Conservation (phyloP, 148 eudicot species). For the Spergularia marina region DNA sequence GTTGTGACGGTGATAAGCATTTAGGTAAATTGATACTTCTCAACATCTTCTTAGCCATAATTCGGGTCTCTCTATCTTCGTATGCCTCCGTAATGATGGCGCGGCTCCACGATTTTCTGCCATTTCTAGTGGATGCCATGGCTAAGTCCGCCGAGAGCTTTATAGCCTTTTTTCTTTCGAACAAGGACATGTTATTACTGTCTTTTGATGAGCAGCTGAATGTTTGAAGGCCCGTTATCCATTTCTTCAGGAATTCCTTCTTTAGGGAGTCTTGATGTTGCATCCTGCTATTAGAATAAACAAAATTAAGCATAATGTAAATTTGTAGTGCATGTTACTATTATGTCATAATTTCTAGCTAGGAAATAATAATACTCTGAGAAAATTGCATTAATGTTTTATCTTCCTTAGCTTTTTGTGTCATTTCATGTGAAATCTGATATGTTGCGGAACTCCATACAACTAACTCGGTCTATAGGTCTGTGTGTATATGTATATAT, state of each 20-base stretch:
- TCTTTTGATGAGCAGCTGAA: slow-evolving; percentile 41
- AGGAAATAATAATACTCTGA: no score
- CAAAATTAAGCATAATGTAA: not conserved
- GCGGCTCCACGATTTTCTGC: slow-evolving; percentile 45
- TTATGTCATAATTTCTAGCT: not conserved
- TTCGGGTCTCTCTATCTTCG: slow-evolving; percentile 14
- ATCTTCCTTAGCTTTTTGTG: no score
- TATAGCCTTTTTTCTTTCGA: slow-evolving; percentile 63
- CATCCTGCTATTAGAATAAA: slow-evolving; percentile 20
- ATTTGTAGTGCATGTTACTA: not conserved
- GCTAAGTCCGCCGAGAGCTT: slow-evolving; percentile 71
- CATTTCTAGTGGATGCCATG: slow-evolving; percentile 58
- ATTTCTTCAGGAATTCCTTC: slow-evolving; percentile 59
- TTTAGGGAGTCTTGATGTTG: slow-evolving; percentile 36
- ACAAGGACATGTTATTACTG: slow-evolving; percentile 34
- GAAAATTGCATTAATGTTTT: not conserved
- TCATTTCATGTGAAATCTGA: no score
- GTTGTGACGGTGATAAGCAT: not conserved
- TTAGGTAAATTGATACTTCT: not conserved
- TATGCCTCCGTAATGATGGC: slow-evolving; percentile 47
- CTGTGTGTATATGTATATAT: no score
- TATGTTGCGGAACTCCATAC: no score
- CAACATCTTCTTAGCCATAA: slow-evolving; percentile 23
- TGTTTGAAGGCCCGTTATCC: slow-evolving; percentile 49
- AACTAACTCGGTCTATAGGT: no score